Evolutionary conservation across 495 filamentous ascomycete genomes (phyloP).

Genomic region (Tricharina praecox): DNA sequence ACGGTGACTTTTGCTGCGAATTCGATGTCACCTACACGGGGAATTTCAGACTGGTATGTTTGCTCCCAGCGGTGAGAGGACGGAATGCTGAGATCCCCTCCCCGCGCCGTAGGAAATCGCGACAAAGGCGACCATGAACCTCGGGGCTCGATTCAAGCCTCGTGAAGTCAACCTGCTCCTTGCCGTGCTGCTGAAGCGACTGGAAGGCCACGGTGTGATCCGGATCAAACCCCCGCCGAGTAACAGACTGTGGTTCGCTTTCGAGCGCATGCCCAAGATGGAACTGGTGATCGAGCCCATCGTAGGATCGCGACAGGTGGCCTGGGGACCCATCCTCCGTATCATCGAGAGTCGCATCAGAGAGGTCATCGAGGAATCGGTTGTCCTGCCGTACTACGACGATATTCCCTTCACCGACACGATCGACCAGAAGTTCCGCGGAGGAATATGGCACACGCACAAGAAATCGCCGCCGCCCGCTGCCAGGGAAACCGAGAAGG

Average conservation of each 20-base stretch:
- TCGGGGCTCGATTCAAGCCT: constrained; percentile 74
- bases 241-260: constrained; percentile 87
- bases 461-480: constrained; percentile 2
- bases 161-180: constrained; percentile 79
- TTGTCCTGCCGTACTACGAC: constrained; percentile 93
- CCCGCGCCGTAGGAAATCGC: constrained; percentile 68
- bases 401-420: constrained; percentile 81
- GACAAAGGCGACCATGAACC: constrained; percentile 74
- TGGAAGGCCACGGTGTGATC: constrained; percentile 70
- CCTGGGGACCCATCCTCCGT: constrained; percentile 75
- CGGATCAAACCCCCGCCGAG: constrained; percentile 89
- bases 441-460: constrained; percentile 64
- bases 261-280: constrained; percentile 79
- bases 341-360: constrained; percentile 88
- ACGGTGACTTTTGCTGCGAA: constrained; percentile 74
- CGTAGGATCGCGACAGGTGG: constrained; percentile 87
- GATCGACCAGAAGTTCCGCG: constrained; percentile 54
- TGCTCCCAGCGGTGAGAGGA: neutral
- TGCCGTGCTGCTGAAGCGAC: constrained; percentile 65
- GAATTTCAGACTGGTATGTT: constrained; percentile 49
- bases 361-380: constrained; percentile 77
- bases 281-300: constrained; percentile 86
- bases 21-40: constrained; percentile 76
- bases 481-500: neutral
- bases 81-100: constrained; percentile 2